Percentiles rank a stretch among this genome's conserved stretches.
These are phyloP conservation scores for Chrysoporthe cubensis DNA, from an alignment of 2,329 filamentous ascomycete genomes.

Conservation along the genomic window DNA sequence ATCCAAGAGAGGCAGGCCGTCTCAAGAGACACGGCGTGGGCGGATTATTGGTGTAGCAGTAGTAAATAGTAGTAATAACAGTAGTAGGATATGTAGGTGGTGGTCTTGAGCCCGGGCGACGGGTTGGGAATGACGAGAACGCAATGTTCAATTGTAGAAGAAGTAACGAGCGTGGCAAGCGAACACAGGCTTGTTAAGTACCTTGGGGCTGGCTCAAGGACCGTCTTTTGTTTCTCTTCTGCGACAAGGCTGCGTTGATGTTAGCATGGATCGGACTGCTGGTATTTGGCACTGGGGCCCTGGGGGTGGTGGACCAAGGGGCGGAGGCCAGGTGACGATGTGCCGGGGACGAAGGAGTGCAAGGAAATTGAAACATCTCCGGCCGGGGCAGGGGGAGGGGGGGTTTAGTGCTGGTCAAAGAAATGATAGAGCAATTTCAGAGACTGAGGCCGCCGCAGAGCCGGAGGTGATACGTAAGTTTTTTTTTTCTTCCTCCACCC, in stretches of 20 bases:
- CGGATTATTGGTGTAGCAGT: neutral
- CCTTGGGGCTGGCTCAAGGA: constrained; percentile 25
- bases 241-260: constrained; percentile 28
- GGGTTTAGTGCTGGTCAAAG: constrained; percentile 7
- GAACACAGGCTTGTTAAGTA: constrained; percentile 25
- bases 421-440: constrained; percentile 26
- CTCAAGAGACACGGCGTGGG: neutral
- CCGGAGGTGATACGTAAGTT: constrained; percentile 25
- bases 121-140: neutral
- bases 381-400: constrained; percentile 22
- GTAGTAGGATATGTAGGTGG: constrained; percentile 7
- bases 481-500: neutral
- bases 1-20: neutral
- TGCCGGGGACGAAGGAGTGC: constrained; percentile 12
- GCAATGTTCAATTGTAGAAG: constrained; percentile 3
- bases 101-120: neutral
- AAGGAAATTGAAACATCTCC: constrained; percentile 29
- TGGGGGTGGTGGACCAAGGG: constrained; percentile 2
- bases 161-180: constrained; percentile 19
- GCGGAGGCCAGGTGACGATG: constrained; percentile 11
- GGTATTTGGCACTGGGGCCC: too few species aligned
- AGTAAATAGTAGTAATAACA: neutral
- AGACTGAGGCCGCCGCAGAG: constrained; percentile 20
- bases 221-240: constrained; percentile 22
- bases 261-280: constrained; percentile 22